Base-by-base conservation (phyloP, 495 filamentous ascomycete genomes). In the Aspergillus nanangensis region DNA sequence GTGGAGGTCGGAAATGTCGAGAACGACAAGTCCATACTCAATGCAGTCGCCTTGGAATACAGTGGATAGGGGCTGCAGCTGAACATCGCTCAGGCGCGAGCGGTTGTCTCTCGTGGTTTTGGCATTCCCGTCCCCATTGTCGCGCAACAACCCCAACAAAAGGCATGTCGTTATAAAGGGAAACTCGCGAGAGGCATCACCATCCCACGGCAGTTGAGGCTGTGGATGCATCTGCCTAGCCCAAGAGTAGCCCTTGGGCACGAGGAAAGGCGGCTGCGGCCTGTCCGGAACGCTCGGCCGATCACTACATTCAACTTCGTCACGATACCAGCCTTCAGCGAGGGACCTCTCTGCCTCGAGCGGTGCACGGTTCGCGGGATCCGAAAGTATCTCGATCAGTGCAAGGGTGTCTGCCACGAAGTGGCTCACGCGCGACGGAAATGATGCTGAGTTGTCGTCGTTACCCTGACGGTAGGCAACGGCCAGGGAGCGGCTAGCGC, bases 41-140 rank as follows among this genome's bases (percentile, higher is more conserved):
- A 25, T 41, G 47, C 52, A 55, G 47, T 55, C 47, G 21, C 22
- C 52, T 3, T 43, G 52, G 37, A 55, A 55, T 24, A 50, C 20
- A 22, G 52, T 55, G n/a, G 47, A 47, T 41, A 55, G 43, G 13
- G 52, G 52, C 43, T 50, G 47, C 21, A 54, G 23, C 51, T 54
- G 46, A 23, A 54, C 23, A 38, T 54, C 46, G 22, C 51, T 32
- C n/a, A 39, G 25, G 32, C 52, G 47, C 19, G 38, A n/a, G n/a
- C n/a, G n/a, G n/a, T n/a, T n/a, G n/a, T n/a, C n/a, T n/a, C n/a
- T n/a, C n/a, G n/a, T n/a, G n/a, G n/a, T n/a, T n/a, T n/a, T 47
- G 9, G 15, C 38, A 17, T 45, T 2, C 47, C 36, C 20, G n/a
- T n/a, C n/a, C n/a, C n/a, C n/a, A n/a, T n/a, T n/a, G n/a, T 47